Evolutionary conservation across 225 moss, liverwort and hornwort species (phyloP), one percentile per base, ranked within the genome.

Genomic region (Bryum argenteum): DNA sequence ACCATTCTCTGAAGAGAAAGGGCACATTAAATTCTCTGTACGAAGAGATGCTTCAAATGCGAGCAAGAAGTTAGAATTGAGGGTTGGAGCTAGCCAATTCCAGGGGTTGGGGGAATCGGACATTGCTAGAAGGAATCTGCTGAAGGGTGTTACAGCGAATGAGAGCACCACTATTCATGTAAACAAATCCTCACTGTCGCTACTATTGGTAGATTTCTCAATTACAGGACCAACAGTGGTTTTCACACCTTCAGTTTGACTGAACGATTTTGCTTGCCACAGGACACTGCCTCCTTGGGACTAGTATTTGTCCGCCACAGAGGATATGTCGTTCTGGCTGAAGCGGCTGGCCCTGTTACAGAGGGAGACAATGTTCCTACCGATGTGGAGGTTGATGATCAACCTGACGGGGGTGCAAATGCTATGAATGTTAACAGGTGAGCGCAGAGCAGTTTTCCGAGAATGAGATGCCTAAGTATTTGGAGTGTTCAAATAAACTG

Each of bases 121-220:
- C 53, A 72, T 89, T 54, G 89, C 86, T 12, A 79, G 70, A 73
- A 61, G 86, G 58, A 89, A 86, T 75, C 61, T 89, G 74, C 74
- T 89, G 20, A 89, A 89, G 77, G 89, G 89, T 74, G 83, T 86
- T 10, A 84, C 89, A 59, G 89, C 89, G 42, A 87, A 89, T 71
- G 89, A 89, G 69, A 89, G 89, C 89, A 89, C 89, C 6, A 89
- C 81, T 11, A 81, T 89, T 26, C 89, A 89, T 72, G 89, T 89
- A 81, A 73, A 75, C 33, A 33, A 61, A 52, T 58, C 22, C 50
- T 56, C 57, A 8, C 39, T 11, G 22, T 40, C 33, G 10, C 14
- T 16, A 21, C 0, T 22, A 22, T 10, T 57, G 18, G 33, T 41
- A 38, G 58, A 20, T 53, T 54, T 4, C 16, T 20, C 17, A 47